These are phyloP conservation scores for Friedmanniomyces simplex DNA, from an alignment of 495 filamentous ascomycete genomes.

Conservation along the genomic window DNA sequence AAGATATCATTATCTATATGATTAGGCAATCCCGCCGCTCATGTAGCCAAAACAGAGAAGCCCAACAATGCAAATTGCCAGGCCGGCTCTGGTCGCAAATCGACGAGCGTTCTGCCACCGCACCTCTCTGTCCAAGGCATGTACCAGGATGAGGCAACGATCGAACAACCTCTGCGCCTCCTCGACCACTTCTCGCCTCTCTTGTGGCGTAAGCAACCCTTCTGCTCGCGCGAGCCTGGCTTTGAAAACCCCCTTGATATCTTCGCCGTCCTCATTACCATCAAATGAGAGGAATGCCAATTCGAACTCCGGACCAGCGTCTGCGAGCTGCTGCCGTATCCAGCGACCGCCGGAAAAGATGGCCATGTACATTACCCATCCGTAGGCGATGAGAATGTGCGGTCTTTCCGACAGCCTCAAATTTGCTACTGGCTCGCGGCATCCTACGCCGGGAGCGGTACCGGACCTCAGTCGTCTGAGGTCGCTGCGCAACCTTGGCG, in stretches of 20 bases:
- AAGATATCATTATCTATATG: too few relatives aligned
- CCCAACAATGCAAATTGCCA: background rate
- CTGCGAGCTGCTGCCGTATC: constrained; percentile 37
- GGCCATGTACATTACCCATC: constrained; percentile 52
- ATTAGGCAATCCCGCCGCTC: background rate
- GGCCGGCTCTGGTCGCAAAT: background rate
- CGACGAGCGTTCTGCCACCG: background rate
- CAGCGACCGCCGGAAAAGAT: constrained; percentile 48
- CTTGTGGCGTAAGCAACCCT: constrained; percentile 30
- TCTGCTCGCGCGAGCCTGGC: constrained; percentile 32
- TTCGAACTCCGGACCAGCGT: constrained; percentile 35
- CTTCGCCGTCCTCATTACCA: constrained; percentile 30
- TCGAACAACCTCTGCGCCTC: constrained; percentile 40
- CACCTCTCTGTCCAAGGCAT: background rate
- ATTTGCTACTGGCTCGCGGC: background rate
- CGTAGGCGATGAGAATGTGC: constrained; percentile 46
- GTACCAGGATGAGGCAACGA: constrained; percentile 30
- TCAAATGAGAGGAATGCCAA: constrained; percentile 31
- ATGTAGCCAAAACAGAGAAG: background rate
- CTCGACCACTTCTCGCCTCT: constrained; percentile 39
- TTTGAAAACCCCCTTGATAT: constrained; percentile 35
- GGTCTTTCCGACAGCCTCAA: constrained; percentile 28
- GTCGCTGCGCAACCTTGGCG: constrained; percentile 22
- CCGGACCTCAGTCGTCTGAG: constrained; percentile 14
- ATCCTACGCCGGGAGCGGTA: background rate